These are phyloP conservation scores for Penicillium sp. DNA, from an alignment of 2,329 filamentous ascomycete genomes.

Conservation along the genomic window DNA sequence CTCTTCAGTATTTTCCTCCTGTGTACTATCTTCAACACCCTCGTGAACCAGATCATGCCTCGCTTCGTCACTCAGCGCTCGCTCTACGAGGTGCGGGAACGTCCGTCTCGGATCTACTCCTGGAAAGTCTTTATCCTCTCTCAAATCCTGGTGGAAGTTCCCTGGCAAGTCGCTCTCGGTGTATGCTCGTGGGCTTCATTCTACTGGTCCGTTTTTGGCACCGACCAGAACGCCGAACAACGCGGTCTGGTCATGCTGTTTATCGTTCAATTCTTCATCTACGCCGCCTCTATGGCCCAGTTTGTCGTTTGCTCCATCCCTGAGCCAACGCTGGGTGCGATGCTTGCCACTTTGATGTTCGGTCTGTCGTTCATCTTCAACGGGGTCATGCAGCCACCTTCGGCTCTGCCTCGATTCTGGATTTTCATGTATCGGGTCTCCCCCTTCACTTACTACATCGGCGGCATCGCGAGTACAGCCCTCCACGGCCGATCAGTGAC, in stretches of 20 bases:
- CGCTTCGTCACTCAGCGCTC: conserved; percentile 77
- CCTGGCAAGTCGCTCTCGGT: conserved; percentile 62
- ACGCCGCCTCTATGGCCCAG: conserved; percentile 18
- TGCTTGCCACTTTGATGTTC: conserved; percentile 19
- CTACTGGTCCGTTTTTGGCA: conserved; percentile 22
- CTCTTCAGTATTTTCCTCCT: conserved; percentile 82
- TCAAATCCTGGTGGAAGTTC: conserved; percentile 77
- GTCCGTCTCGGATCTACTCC: conserved; percentile 75
- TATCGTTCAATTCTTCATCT: conserved; percentile 23
- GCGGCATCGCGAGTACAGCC: conserved; percentile 66
- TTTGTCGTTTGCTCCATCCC: conserved; percentile 11
- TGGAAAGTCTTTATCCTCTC: conserved; percentile 85
- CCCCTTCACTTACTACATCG: conserved; percentile 48
- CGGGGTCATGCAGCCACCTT: conserved; percentile 61
- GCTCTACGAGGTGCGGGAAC: conserved; percentile 79
- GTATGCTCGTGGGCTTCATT: conserved; percentile 22
- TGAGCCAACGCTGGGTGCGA: conserved; percentile 13
- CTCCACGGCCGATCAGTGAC: conserved; percentile 63
- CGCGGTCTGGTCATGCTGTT: conserved; percentile 19
- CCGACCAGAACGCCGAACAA: conserved; percentile 9
- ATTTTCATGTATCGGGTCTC: conserved; percentile 59
- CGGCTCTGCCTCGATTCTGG: conserved; percentile 68
- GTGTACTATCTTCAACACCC: conserved; percentile 50
- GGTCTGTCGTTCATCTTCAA: conserved; percentile 18
- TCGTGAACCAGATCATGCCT: conserved; percentile 63